Evolutionary conservation across 225 moss, liverwort and hornwort genomes (phyloP), one percentile per base, ranked within the genome.

Genomic region (Marchantia polymorpha): DNA sequence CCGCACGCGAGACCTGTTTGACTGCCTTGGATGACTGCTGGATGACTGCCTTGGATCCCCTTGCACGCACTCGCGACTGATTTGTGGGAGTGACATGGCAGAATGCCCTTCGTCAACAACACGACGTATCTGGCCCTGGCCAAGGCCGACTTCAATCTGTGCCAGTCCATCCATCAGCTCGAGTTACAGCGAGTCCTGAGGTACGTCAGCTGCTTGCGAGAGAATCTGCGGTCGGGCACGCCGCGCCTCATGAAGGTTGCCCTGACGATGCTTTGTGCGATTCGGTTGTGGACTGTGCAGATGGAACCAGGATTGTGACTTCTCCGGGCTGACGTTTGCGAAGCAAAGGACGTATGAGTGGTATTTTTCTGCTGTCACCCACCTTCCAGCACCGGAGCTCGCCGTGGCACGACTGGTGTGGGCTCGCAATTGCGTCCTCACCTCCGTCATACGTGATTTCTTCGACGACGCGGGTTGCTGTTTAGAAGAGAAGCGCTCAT

Each of bases 121-220:
- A 68, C 82, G 31, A 79, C 87, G 12, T 89, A 87, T 10, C 75
- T 92, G 48, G 85, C 76, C 46, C 78, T 92, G 15, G 92, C 92
- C 47, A 89, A 89, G 29, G 89, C 86, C 7, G 92, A 92, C 83
- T 92, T 89, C 78, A 89, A 90, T 81, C 20, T 90, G 78, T 89
- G 89, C 52, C 90, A 90, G 64, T 8, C 81, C 10, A 82, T 90
- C 8, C 87, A 92, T 72, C 87, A 81, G 78, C 72, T 70, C 71
- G 92, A 92, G 79, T 80, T 92, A 2, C 84, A 89, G 58, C 79
- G 87, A 31, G 72, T 89, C 25, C 61, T 88, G 27, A 82, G 82
- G 85, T 86, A 16, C n/a, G n/a, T n/a, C n/a, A n/a, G n/a, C n/a
- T n/a, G n/a, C n/a, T n/a, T n/a, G n/a, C n/a, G n/a, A 7, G 71